Evolutionary conservation across 2,329 filamentous ascomycete species (phyloP).

Genomic region (Endothia cerciana): DNA sequence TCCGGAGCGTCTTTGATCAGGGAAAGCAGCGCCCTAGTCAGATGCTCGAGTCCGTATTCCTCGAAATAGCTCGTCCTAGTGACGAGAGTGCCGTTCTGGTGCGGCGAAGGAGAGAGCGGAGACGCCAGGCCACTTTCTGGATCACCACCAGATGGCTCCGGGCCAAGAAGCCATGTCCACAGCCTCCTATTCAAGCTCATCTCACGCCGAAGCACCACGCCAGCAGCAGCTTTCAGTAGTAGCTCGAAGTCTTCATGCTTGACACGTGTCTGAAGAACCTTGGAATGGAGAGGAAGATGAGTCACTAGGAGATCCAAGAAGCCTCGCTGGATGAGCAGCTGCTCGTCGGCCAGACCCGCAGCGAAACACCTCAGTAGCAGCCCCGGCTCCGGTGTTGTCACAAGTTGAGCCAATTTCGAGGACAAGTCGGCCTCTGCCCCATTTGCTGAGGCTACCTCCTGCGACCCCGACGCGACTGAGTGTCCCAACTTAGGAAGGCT

Average conservation of each 20-base stretch:
- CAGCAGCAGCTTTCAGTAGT: slow-evolving; percentile 79
- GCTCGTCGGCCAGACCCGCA: slow-evolving; percentile 83
- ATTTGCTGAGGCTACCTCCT: slow-evolving; percentile 37
- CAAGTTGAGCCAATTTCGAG: slow-evolving; percentile 63
- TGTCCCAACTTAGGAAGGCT: slow-evolving; percentile 73
- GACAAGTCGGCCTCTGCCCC: slow-evolving; percentile 50
- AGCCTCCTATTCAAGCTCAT: slow-evolving; percentile 95
- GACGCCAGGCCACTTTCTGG: slow-evolving; percentile 52
- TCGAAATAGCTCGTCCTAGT: slow-evolving; percentile 82
- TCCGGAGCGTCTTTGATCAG: slow-evolving; percentile 64
- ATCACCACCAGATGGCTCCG: slow-evolving; percentile 60
- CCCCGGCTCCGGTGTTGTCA: slow-evolving; percentile 88
- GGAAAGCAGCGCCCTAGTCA: slow-evolving; percentile 74
- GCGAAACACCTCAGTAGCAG: slow-evolving; percentile 89
- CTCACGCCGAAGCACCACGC: slow-evolving; percentile 85
- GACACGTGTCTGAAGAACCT: slow-evolving; percentile 76
- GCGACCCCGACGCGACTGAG: slow-evolving; percentile 38
- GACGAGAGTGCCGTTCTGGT: slow-evolving; percentile 50
- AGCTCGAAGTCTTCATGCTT: slow-evolving; percentile 78
- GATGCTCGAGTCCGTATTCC: slow-evolving; percentile 72
- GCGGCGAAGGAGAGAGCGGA: slow-evolving; percentile 46
- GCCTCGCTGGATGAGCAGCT: slow-evolving; percentile 89
- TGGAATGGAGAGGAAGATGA: slow-evolving; percentile 82
- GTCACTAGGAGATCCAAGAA: slow-evolving; percentile 92
- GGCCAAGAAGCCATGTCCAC: slow-evolving; percentile 96